phyloP scores from a whole-genome alignment of 768 basidiomycete species.

The Calocera viscosa region DNA sequence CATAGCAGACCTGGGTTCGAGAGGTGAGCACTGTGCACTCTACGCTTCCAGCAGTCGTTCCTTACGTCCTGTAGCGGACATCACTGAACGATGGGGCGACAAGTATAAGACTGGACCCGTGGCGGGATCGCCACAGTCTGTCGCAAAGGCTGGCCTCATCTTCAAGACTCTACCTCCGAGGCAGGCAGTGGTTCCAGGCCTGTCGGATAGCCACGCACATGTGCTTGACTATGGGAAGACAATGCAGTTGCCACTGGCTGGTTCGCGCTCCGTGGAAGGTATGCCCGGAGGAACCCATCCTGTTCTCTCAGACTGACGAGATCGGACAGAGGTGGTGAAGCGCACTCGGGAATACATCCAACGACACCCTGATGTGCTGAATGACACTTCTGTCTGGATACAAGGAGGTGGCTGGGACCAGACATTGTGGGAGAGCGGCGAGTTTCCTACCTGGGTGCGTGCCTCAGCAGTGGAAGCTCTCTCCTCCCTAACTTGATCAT shows the following conservation, averaged over 20 bases:
- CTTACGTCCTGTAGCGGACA: constrained; percentile 23
- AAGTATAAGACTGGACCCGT: constrained; percentile 19
- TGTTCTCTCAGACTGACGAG: neutral
- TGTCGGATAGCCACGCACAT: constrained; percentile 40
- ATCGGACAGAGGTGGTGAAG: constrained; percentile 44
- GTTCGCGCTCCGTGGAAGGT: constrained; percentile 50
- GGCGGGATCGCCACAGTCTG: constrained; percentile 12
- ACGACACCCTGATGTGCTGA: constrained; percentile 41
- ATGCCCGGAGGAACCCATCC: constrained; percentile 7
- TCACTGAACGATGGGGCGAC: constrained; percentile 25
- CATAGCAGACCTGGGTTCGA: constrained; percentile 39
- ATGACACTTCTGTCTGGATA: constrained; percentile 54
- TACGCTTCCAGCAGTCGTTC: neutral
- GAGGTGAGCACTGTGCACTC: constrained; percentile 25
- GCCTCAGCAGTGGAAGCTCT: neutral
- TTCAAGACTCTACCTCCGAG: constrained; percentile 42
- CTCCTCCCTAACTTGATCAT: neutral
- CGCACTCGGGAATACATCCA: constrained; percentile 48
- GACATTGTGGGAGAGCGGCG: constrained; percentile 36
- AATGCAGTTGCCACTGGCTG: constrained; percentile 50
- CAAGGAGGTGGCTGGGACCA: constrained; percentile 92
- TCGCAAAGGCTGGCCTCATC: constrained; percentile 23
- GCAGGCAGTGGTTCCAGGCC: constrained; percentile 55
- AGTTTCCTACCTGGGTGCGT: constrained; percentile 63
- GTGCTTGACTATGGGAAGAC: constrained; percentile 61